phyloP scores from a whole-genome alignment of 2,329 filamentous ascomycete genomes.

The Diplodia corticola region DNA sequence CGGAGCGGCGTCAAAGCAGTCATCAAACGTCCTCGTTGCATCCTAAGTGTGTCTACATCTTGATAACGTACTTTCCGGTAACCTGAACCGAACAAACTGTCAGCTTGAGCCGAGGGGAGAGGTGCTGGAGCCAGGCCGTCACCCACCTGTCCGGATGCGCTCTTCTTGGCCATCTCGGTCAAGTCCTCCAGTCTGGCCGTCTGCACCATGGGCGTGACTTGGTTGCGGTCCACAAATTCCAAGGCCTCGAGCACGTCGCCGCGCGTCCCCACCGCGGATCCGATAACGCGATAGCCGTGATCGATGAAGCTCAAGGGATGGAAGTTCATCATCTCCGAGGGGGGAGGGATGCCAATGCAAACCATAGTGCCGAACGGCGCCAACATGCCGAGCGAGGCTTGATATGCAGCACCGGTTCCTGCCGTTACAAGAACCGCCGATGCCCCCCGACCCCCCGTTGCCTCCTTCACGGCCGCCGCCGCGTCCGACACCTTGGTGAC shows the following conservation, averaged over 20 bases:
- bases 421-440: slow-evolving; percentile 18
- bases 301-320: slow-evolving; percentile 20
- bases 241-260: slow-evolving; percentile 48
- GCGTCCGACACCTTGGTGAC: slow-evolving; percentile 39
- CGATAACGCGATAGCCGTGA: slow-evolving; percentile 40
- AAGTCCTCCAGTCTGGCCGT: slow-evolving; percentile 12
- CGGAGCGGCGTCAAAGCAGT: background rate
- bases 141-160: slow-evolving; percentile 14
- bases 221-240: slow-evolving; percentile 17
- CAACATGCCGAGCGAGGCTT: slow-evolving; percentile 33
- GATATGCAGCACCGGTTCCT: slow-evolving; percentile 35
- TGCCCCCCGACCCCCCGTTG: slow-evolving; percentile 30
- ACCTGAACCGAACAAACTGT: background rate
- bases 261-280: slow-evolving; percentile 45
- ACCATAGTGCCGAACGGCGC: slow-evolving; percentile 34
- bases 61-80: slow-evolving; percentile 15
- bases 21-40: slow-evolving; percentile 1
- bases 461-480: slow-evolving; percentile 38
- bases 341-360: slow-evolving; percentile 33
- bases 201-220: slow-evolving; percentile 11
- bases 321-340: slow-evolving; percentile 13
- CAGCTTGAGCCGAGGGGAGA: slow-evolving; percentile 1
- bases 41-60: background rate
- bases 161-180: slow-evolving; percentile 14
- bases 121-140: background rate